These are phyloP conservation scores for Cyclotella kingstonii DNA, from an alignment of 108 stramenopile species.

Conservation along the genomic window DNA sequence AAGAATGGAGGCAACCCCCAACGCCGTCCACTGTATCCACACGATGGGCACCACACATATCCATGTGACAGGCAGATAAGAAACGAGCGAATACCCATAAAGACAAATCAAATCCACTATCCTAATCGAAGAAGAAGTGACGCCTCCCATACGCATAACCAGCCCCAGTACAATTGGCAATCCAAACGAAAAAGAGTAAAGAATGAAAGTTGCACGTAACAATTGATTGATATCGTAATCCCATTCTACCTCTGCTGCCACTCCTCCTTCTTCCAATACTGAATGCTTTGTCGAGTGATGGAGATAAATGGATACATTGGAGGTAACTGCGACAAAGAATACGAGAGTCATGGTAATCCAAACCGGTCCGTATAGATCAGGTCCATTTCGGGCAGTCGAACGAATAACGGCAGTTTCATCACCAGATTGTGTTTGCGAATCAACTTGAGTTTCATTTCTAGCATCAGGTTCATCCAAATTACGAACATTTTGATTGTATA, in stretches of 20 bases:
- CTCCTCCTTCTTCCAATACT: conserved; percentile 24
- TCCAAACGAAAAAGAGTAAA: conserved; percentile 50
- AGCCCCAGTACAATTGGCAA: conserved; percentile 60
- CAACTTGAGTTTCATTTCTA: not conserved
- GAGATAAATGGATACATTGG: conserved; percentile 50
- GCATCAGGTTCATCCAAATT: conserved; percentile 6
- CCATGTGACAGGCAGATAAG: conserved; percentile 62
- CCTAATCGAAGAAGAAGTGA: conserved; percentile 45
- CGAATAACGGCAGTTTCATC: not conserved
- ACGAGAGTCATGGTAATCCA: conserved; percentile 84
- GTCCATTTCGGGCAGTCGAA: conserved; percentile 51
- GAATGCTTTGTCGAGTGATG: conserved; percentile 24
- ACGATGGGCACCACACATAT: conserved; percentile 56
- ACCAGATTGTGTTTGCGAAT: not conserved
- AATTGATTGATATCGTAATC: conserved; percentile 82
- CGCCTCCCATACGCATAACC: conserved; percentile 44
- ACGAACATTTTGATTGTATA: conserved; percentile 34
- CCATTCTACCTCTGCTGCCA: conserved; percentile 58
- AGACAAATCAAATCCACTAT: conserved; percentile 67
- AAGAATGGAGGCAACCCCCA: conserved; percentile 50
- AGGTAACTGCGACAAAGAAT: conserved; percentile 72
- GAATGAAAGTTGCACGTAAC: conserved; percentile 56
- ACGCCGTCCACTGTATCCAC: conserved; percentile 54
- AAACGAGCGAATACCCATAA: conserved; percentile 80
- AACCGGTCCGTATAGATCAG: conserved; percentile 84